A percentile compares a stretch with the other conserved stretches of the same genome.
Conservation (phyloP, 345 rosid genomes). For the Fremontodendron californicum region DNA sequence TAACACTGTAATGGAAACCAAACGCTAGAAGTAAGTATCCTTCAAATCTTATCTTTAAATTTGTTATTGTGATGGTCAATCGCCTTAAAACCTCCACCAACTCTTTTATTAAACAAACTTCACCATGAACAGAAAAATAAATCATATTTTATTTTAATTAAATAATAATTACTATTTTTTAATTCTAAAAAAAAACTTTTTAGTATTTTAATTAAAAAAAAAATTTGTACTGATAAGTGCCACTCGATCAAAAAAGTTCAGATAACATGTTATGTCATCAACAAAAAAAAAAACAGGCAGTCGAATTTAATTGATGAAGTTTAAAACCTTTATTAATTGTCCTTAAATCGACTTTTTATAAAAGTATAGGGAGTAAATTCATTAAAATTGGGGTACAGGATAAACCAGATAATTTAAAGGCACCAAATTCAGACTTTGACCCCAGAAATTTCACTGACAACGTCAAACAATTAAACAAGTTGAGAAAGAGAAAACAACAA, state of each 20-base stretch:
- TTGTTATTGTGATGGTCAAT: not conserved
- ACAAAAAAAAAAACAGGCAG: not conserved
- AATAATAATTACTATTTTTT: not conserved
- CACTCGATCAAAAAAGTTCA: not conserved
- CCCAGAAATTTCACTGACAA: not conserved
- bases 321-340: not conserved
- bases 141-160: not conserved
- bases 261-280: not conserved
- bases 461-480: not conserved
- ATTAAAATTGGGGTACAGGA: too few species aligned
- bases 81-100: not conserved
- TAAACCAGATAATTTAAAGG: not conserved
- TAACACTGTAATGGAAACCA: not conserved
- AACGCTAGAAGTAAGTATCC: conserved; percentile 1
- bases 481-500: not conserved
- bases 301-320: not conserved
- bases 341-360: not conserved
- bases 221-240: not conserved
- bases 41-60: not conserved
- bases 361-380: too few species aligned
- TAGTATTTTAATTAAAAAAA: too few species aligned
- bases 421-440: not conserved
- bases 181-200: too few species aligned
- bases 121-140: not conserved
- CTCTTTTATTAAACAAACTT: not conserved